Conservation (phyloP, 768 basidiomycete species). For the Xerocomus potaroensis region DNA sequence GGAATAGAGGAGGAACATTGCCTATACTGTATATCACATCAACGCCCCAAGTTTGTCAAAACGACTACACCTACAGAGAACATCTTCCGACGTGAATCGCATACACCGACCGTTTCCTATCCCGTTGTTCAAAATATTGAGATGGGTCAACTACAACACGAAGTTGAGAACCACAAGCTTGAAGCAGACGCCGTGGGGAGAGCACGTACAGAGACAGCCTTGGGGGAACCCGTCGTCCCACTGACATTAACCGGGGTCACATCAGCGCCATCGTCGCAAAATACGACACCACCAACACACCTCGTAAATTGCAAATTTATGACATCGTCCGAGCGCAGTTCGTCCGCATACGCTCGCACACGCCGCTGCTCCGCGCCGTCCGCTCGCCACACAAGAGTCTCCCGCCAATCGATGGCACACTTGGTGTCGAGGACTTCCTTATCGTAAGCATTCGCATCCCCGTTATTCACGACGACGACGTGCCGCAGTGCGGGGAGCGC, state of each 20-base stretch:
- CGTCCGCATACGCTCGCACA: conserved; percentile 39
- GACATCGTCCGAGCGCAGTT: conserved; percentile 58
- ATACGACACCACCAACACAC: conserved; percentile 30
- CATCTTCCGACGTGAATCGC: conserved; percentile 59
- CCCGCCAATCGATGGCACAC: conserved; percentile 65
- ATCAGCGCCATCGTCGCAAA: neutral
- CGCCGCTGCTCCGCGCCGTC: conserved; percentile 39
- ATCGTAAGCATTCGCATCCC: conserved; percentile 36
- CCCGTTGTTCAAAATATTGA: conserved; percentile 75
- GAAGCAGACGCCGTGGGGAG: neutral
- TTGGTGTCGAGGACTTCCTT: conserved; percentile 39
- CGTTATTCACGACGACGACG: conserved; percentile 66
- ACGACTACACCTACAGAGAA: conserved; percentile 51
- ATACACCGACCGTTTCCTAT: conserved; percentile 68
- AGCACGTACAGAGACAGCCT: conserved; percentile 70
- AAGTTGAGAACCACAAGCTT: neutral
- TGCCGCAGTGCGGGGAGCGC: conserved; percentile 59
- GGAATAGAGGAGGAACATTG: conserved; percentile 81
- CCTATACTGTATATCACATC: conserved; percentile 37
- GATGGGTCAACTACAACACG: conserved; percentile 60
- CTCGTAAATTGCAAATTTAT: conserved; percentile 87
- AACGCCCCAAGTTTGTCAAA: neutral
- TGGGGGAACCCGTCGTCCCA: conserved; percentile 77
- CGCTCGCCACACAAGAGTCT: conserved; percentile 66
- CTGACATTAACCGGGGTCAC: conserved; percentile 32